Conservation (phyloP, 441 rosid genomes). For the Omphalea diandra region DNA sequence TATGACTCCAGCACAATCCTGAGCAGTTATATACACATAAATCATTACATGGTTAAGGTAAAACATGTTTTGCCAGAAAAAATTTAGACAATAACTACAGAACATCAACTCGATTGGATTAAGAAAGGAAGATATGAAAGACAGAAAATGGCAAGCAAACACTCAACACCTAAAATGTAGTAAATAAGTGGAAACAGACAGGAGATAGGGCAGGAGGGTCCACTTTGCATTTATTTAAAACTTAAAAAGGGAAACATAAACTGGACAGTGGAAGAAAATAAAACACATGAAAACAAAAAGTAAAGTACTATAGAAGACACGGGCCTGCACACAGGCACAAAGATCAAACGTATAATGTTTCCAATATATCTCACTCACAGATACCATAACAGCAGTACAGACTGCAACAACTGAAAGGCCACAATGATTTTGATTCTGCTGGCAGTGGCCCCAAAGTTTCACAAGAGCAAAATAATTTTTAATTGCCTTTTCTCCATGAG, state of each 20-base stretch:
- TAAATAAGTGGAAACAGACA: neutral
- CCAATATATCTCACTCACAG: neutral
- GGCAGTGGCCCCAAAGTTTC: neutral
- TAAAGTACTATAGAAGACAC: neutral
- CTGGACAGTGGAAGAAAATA: neutral
- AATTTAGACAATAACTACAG: neutral
- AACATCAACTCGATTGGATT: neutral
- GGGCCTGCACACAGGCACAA: neutral
- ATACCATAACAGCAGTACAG: neutral
- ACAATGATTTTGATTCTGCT: neutral
- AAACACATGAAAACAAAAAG: neutral
- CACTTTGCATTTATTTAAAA: neutral
- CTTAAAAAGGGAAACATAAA: neutral
- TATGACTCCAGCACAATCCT: conserved; percentile 96
- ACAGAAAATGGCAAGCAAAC: neutral
- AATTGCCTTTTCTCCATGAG: neutral
- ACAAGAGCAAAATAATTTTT: neutral
- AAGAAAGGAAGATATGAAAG: neutral
- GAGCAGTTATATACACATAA: conserved; percentile 22
- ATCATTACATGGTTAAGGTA: conserved; percentile 2
- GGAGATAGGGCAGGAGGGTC: neutral
- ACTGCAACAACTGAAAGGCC: neutral
- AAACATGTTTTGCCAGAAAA: neutral
- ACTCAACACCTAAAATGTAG: neutral
- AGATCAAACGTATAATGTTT: neutral